These are phyloP conservation scores for Pythium diclinum DNA, from an alignment of 352 stramenopile genomes.

Conservation along the genomic window DNA sequence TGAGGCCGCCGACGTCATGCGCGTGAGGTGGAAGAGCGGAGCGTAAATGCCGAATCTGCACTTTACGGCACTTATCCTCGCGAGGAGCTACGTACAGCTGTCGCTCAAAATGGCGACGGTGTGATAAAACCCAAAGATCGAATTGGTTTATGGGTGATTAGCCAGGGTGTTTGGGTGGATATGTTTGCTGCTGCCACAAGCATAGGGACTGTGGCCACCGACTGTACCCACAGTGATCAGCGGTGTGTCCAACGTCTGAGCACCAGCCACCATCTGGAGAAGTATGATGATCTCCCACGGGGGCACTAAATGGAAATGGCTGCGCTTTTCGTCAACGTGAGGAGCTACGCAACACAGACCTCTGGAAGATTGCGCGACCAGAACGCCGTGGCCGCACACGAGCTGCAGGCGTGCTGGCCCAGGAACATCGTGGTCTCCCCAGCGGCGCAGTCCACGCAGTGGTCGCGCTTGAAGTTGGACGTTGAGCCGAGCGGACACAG, in stretches of 20 bases:
- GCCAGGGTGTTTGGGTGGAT: neutral
- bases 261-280: neutral
- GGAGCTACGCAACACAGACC: slow-evolving; percentile 16
- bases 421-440: slow-evolving; percentile 39
- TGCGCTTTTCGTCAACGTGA: slow-evolving; percentile 3
- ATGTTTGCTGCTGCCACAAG: neutral
- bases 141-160: neutral
- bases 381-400: slow-evolving; percentile 39
- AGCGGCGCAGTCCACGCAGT: slow-evolving; percentile 43
- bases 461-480: slow-evolving; percentile 54
- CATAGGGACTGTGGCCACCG: neutral
- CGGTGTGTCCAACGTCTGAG: neutral
- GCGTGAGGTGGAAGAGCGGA: neutral
- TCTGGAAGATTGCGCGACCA: slow-evolving; percentile 7
- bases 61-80: neutral
- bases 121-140: neutral
- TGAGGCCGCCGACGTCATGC: slow-evolving; percentile 1
- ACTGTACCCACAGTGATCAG: neutral
- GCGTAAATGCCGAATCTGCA: neutral
- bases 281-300: neutral
- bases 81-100: neutral
- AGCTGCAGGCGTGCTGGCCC: slow-evolving; percentile 50
- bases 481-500: slow-evolving; percentile 41
- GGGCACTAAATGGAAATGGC: neutral
- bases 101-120: neutral